Conservation (phyloP, 2,329 filamentous ascomycete genomes). For the Colletotrichum eleusines region DNA sequence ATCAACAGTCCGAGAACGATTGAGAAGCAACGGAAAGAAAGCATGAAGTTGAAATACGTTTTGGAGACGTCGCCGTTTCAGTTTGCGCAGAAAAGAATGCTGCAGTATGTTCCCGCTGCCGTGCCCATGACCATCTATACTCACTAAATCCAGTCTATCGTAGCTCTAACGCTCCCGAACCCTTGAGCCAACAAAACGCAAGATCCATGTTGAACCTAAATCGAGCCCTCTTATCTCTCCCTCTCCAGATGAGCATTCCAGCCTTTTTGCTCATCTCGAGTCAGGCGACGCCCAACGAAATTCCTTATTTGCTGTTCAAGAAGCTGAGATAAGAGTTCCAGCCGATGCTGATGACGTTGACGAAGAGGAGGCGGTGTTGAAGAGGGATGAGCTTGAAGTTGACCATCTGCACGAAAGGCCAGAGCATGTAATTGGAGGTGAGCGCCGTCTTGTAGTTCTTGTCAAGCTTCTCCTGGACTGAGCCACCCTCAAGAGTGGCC, state of each 20-base stretch:
- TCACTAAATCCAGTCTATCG: slow-evolving; percentile 21
- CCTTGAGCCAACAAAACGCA: slow-evolving; percentile 1
- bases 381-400: slow-evolving; percentile 92
- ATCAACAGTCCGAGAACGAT: too few species aligned
- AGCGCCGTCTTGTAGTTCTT: slow-evolving; percentile 79
- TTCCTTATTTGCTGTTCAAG: slow-evolving; percentile 63
- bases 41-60: neutral
- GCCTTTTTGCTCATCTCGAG: neutral
- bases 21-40: too few species aligned
- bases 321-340: slow-evolving; percentile 76
- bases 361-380: slow-evolving; percentile 85
- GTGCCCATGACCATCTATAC: slow-evolving; percentile 6
- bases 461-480: slow-evolving; percentile 73
- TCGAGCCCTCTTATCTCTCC: neutral
- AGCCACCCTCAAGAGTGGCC: slow-evolving; percentile 81
- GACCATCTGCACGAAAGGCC: slow-evolving; percentile 85
- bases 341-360: slow-evolving; percentile 81
- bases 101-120: slow-evolving; percentile 7
- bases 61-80: neutral
- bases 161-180: neutral
- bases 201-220: neutral
- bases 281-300: neutral
- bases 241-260: neutral
- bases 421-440: slow-evolving; percentile 87
- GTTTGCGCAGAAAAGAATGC: neutral